phyloP scores from a whole-genome alignment of 257 asterid species.

The Petrea volubilis region DNA sequence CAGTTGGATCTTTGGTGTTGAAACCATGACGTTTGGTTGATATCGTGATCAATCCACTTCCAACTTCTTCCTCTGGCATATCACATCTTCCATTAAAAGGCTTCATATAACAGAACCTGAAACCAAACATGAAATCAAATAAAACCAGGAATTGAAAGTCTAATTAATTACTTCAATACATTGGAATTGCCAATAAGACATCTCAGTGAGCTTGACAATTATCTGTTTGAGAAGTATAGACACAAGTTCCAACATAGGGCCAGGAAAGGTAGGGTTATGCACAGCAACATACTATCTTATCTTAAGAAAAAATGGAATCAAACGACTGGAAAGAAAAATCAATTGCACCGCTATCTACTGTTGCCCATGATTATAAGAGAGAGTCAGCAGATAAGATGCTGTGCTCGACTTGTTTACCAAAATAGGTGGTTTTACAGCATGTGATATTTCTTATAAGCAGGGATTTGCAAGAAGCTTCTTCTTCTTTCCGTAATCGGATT shows the following conservation, averaged over 20 bases:
- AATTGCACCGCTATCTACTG: neutral
- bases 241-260: neutral
- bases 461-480: neutral
- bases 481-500: neutral
- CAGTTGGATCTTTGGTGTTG: constrained; percentile 21
- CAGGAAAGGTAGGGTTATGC: neutral
- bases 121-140: constrained; percentile 15
- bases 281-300: neutral
- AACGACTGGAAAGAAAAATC: neutral
- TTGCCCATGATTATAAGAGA: neutral
- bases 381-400: neutral
- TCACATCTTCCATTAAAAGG: constrained; percentile 66
- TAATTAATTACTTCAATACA: neutral
- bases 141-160: neutral
- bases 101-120: constrained; percentile 78
- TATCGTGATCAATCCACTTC: constrained; percentile 55
- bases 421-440: neutral
- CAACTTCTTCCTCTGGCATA: constrained; percentile 55
- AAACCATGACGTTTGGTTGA: constrained; percentile 46
- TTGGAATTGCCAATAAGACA: neutral
- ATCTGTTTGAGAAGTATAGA: neutral
- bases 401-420: neutral
- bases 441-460: neutral
- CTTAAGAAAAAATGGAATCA: neutral
- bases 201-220: neutral